Percentiles rank a stretch among this genome's conserved stretches.
Conservation (phyloP, 2,329 filamentous ascomycete species). For the Phoma sp. region DNA sequence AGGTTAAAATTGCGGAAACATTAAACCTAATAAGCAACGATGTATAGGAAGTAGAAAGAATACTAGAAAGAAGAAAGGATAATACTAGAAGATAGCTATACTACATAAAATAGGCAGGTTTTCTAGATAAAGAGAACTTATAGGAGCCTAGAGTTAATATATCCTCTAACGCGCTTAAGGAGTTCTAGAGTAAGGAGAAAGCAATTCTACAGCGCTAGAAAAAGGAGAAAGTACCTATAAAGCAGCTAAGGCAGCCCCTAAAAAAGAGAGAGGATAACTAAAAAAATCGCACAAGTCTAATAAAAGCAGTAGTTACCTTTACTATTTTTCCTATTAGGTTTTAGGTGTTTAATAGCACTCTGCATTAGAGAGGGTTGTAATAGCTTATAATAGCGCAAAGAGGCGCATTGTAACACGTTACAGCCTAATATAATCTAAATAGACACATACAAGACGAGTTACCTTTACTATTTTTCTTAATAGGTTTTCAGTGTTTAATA, state of each 20-base stretch:
- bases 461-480: neutral
- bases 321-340: too few relatives aligned
- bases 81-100: neutral
- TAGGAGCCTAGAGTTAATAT: neutral
- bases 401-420: too few relatives aligned
- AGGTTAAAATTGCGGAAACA: neutral
- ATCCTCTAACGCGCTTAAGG: neutral
- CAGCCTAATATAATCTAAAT: too few relatives aligned
- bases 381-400: too few relatives aligned
- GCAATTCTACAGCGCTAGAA: neutral
- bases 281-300: too few relatives aligned
- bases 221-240: too few relatives aligned
- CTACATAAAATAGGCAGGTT: neutral
- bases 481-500: neutral
- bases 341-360: too few relatives aligned
- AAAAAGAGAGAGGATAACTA: too few relatives aligned
- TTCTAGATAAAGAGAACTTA: neutral
- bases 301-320: too few relatives aligned
- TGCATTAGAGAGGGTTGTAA: too few relatives aligned
- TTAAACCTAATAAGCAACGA: neutral
- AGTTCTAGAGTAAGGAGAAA: neutral
- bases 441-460: too few relatives aligned
- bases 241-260: too few relatives aligned
- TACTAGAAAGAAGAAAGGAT: neutral
- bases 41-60: neutral